phyloP scores from a whole-genome alignment of 352 stramenopile species.

The Phytophthora meadii region DNA sequence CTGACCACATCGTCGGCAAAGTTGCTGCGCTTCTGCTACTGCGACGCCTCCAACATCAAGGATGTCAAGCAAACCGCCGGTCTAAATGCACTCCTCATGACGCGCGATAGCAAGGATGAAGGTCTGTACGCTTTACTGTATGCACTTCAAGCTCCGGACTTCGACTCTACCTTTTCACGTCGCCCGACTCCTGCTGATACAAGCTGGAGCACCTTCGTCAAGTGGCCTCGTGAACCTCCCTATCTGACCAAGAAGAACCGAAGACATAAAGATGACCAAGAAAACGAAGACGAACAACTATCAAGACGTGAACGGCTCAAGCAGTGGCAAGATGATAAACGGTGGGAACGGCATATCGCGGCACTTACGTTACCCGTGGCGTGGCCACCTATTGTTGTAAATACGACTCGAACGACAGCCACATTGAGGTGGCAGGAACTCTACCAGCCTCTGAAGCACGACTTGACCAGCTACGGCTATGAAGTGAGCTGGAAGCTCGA shows the following conservation, averaged over 20 bases:
- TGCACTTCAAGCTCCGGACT: slow-evolving; percentile 54
- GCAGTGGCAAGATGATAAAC: slow-evolving; percentile 80
- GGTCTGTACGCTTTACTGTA: slow-evolving; percentile 45
- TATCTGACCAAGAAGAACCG: slow-evolving; percentile 52
- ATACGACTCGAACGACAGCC: slow-evolving; percentile 55
- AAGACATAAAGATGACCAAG: slow-evolving; percentile 30
- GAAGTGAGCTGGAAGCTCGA: slow-evolving; percentile 64
- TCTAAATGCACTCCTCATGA: slow-evolving; percentile 55
- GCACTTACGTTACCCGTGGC: slow-evolving; percentile 75
- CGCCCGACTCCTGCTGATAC: slow-evolving; percentile 42
- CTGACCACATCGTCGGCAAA: slow-evolving; percentile 5
- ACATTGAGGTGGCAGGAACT: slow-evolving; percentile 81
- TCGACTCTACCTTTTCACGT: slow-evolving; percentile 68
- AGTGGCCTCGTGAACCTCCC: slow-evolving; percentile 66
- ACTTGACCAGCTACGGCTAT: slow-evolving; percentile 73
- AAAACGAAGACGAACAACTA: slow-evolving; percentile 51
- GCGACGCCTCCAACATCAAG: slow-evolving; percentile 83
- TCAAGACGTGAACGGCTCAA: slow-evolving; percentile 81
- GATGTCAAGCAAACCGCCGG: slow-evolving; percentile 59
- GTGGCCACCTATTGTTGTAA: slow-evolving; percentile 64
- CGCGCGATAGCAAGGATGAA: slow-evolving; percentile 13
- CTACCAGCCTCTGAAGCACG: slow-evolving; percentile 63
- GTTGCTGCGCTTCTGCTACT: slow-evolving; percentile 74
- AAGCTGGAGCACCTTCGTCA: slow-evolving; percentile 59
- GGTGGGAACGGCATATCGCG: slow-evolving; percentile 70